A percentile compares a stretch with the other conserved stretches of the same genome.
Evolutionary conservation across 768 basidiomycete species (phyloP).

Genomic region (Suillus paluster): DNA sequence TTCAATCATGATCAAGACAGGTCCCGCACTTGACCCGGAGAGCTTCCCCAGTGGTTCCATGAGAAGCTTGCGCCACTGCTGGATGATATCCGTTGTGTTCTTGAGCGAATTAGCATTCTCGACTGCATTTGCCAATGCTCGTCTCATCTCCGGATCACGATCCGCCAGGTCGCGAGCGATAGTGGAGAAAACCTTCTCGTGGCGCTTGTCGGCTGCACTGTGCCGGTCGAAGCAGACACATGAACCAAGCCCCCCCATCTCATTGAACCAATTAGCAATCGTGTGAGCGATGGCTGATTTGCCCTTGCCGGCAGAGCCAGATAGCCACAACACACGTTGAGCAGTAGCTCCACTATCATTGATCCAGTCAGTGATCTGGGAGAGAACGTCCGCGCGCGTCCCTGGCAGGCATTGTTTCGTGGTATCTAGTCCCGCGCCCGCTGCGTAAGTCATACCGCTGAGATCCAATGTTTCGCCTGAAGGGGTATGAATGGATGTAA

Average conservation of each 20-base stretch:
- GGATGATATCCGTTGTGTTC: not conserved
- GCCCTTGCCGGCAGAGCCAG: constrained; percentile 27
- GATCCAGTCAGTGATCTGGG: constrained; percentile 22
- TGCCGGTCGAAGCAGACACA: constrained; percentile 21
- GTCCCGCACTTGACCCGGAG: constrained; percentile 10
- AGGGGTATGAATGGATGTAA: not conserved
- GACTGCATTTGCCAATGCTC: not conserved
- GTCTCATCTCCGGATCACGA: constrained; percentile 13
- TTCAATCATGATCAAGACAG: constrained; percentile 31
- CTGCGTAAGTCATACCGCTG: constrained; percentile 6
- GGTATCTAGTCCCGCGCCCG: not conserved
- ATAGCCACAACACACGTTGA: constrained; percentile 18
- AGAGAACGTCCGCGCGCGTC: constrained; percentile 16
- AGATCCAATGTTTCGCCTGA: constrained; percentile 3
- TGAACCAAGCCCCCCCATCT: constrained; percentile 21
- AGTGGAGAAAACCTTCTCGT: constrained; percentile 32
- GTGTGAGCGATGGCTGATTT: constrained; percentile 34
- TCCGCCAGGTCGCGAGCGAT: constrained; percentile 29
- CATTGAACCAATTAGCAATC: constrained; percentile 15
- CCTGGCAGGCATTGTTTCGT: constrained; percentile 19
- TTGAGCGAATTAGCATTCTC: constrained; percentile 1
- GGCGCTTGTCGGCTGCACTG: constrained; percentile 2
- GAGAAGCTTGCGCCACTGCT: constrained; percentile 23
- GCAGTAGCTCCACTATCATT: not conserved
- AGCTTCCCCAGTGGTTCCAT: constrained; percentile 13